Conservation (phyloP, 495 filamentous ascomycete species). For the Chlorociboria aeruginascens region DNA sequence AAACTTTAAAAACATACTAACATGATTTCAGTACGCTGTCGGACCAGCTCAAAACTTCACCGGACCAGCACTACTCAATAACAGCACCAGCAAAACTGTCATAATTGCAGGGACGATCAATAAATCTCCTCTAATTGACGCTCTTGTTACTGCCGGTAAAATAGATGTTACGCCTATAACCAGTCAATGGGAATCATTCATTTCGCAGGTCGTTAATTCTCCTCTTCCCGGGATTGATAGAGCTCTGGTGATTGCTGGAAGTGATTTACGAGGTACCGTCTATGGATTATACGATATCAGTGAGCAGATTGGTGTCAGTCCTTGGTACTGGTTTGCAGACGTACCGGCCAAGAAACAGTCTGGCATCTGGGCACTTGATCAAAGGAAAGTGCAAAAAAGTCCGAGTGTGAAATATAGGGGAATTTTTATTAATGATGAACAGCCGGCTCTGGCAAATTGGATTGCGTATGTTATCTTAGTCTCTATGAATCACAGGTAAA, state of each 20-base stretch:
- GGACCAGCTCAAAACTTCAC: slow-evolving; percentile 29
- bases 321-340: slow-evolving; percentile 71
- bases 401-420: slow-evolving; percentile 65
- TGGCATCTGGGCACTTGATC: slow-evolving; percentile 42
- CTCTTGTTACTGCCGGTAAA: slow-evolving; percentile 38
- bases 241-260: slow-evolving; percentile 59
- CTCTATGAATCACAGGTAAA: too few species aligned
- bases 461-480: slow-evolving; percentile 30
- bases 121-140: slow-evolving; percentile 46
- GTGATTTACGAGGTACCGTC: slow-evolving; percentile 56
- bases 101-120: slow-evolving; percentile 63
- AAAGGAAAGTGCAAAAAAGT: slow-evolving; percentile 42
- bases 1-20: neutral
- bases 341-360: slow-evolving; percentile 41
- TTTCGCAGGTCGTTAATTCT: slow-evolving; percentile 42
- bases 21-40: slow-evolving; percentile 27
- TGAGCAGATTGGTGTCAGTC: slow-evolving; percentile 66
- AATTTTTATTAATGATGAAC: slow-evolving; percentile 72
- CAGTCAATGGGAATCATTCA: slow-evolving; percentile 62
- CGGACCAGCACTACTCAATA: slow-evolving; percentile 29
- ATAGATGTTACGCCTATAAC: slow-evolving; percentile 41
- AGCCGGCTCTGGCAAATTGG: slow-evolving; percentile 60
- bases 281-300: slow-evolving; percentile 65
- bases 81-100: slow-evolving; percentile 33
- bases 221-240: slow-evolving; percentile 43